phyloP scores from a whole-genome alignment of 169 alveolate species.

The Cytauxzoon felis region DNA sequence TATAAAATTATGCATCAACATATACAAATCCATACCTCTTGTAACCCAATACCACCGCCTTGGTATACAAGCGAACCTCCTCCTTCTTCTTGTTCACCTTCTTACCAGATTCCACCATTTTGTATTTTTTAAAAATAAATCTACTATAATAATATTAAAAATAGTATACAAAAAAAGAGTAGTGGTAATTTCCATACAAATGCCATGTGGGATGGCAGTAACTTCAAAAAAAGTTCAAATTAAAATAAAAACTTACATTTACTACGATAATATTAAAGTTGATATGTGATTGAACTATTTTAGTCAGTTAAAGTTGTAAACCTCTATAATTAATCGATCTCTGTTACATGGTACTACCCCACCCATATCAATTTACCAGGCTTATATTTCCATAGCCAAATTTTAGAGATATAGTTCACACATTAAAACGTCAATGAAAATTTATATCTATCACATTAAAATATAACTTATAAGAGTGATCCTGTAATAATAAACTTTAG shows the following conservation, averaged over 20 bases:
- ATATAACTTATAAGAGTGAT: too few species aligned
- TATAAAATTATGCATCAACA: slow-evolving; percentile 21
- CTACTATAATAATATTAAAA: neutral
- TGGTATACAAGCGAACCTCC: slow-evolving; percentile 86
- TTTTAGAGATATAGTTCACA: neutral
- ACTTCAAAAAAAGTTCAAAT: neutral
- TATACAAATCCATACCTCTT: slow-evolving; percentile 72
- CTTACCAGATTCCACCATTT: slow-evolving; percentile 42
- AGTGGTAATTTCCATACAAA: neutral
- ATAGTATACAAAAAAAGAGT: neutral
- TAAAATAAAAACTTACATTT: neutral
- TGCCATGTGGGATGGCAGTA: neutral
- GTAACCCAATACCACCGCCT: slow-evolving; percentile 88
- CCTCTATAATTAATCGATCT: too few species aligned
- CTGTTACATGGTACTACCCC: too few species aligned
- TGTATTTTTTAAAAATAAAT: slow-evolving; percentile 1
- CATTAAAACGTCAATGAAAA: too few species aligned
- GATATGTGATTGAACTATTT: too few species aligned
- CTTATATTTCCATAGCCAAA: neutral
- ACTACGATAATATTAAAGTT: neutral
- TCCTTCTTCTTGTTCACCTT: slow-evolving; percentile 65
- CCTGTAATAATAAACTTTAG: too few species aligned
- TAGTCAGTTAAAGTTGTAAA: too few species aligned
- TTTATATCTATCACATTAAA: too few species aligned
- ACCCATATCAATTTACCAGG: too few species aligned